Percentiles rank a stretch among this genome's conserved stretches.
These are phyloP conservation scores for Metschnikowia drakensbergensis DNA, from an alignment of 805 yeast genomes.

Conservation along the genomic window DNA sequence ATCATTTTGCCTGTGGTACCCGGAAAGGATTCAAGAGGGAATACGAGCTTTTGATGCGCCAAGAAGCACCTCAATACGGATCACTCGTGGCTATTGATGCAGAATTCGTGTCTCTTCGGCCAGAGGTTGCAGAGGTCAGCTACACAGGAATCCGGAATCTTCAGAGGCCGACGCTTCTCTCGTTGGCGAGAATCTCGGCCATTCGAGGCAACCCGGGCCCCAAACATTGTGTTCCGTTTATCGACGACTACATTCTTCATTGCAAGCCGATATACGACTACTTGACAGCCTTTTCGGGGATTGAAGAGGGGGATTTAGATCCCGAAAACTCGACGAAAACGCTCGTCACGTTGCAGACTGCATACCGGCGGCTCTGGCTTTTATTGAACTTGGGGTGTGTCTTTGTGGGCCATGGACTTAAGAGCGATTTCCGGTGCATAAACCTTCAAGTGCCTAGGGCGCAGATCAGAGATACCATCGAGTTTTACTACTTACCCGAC, in stretches of 20 bases:
- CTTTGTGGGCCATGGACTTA: slow-evolving; percentile 92
- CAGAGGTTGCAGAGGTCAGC: slow-evolving; percentile 74
- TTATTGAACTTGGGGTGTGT: slow-evolving; percentile 82
- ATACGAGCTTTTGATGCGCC: slow-evolving; percentile 60
- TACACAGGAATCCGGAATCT: slow-evolving; percentile 67
- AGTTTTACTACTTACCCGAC: slow-evolving; percentile 69
- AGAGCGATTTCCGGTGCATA: slow-evolving; percentile 88
- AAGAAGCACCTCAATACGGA: slow-evolving; percentile 73
- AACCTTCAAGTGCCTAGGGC: slow-evolving; percentile 80
- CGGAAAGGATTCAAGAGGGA: slow-evolving; percentile 57
- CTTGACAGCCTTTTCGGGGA: slow-evolving; percentile 89
- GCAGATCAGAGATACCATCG: slow-evolving; percentile 89
- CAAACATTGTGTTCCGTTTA: slow-evolving; percentile 69
- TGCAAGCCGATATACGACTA: slow-evolving; percentile 73
- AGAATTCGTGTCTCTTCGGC: slow-evolving; percentile 81
- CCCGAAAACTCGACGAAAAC: slow-evolving; percentile 60
- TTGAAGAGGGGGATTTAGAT: slow-evolving; percentile 85
- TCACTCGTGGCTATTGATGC: slow-evolving; percentile 91
- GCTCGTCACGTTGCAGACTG: slow-evolving; percentile 74
- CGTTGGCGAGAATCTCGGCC: slow-evolving; percentile 87
- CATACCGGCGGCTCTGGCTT: slow-evolving; percentile 88
- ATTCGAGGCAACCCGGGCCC: slow-evolving; percentile 68
- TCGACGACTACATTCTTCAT: slow-evolving; percentile 88
- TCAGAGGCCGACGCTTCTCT: slow-evolving; percentile 68
- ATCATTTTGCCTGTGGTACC: slow-evolving; percentile 66